Percentiles rank a stretch among this genome's conserved stretches.
These are phyloP conservation scores for Aquilaria yunnanensis DNA, from an alignment of 345 rosid genomes.

Conservation along the genomic window DNA sequence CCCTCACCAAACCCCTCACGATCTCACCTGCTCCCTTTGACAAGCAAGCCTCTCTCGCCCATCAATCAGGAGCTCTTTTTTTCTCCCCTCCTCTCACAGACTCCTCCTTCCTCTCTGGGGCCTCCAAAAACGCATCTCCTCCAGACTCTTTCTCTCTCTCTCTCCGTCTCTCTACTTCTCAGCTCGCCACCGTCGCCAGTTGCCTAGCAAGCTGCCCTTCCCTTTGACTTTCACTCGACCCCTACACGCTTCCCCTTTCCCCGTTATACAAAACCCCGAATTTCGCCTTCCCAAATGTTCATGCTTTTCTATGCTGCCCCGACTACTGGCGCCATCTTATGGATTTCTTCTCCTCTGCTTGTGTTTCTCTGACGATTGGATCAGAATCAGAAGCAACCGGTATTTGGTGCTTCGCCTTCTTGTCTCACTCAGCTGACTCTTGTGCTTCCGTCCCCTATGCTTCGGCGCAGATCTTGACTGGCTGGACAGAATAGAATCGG, in stretches of 20 bases:
- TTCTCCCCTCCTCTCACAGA: no score
- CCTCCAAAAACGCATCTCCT: no score
- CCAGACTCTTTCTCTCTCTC: no score
- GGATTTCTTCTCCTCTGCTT: slow-evolving; percentile 20
- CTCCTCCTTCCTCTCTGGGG: no score
- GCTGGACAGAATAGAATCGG: slow-evolving; percentile 30
- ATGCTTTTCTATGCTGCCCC: background rate
- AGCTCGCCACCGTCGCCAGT: no score
- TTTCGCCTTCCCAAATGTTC: slow-evolving; percentile 1
- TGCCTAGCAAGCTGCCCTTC: background rate
- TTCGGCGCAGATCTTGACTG: slow-evolving; percentile 29
- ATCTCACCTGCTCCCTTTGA: no score
- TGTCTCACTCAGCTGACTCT: background rate
- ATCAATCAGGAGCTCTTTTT: no score
- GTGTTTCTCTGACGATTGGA: slow-evolving; percentile 4
- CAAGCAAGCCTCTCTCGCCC: no score
- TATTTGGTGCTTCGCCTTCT: slow-evolving; percentile 11
- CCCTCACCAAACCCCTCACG: no score
- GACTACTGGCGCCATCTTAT: slow-evolving; percentile 6
- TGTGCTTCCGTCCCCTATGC: slow-evolving; percentile 32
- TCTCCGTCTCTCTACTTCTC: no score
- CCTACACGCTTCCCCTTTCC: background rate
- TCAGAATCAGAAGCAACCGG: slow-evolving; percentile 6
- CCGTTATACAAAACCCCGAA: background rate
- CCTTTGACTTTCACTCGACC: slow-evolving; percentile 17